These are phyloP conservation scores for Desmodesmus armatus DNA, from an alignment of 139 green algal species.

Conservation along the genomic window DNA sequence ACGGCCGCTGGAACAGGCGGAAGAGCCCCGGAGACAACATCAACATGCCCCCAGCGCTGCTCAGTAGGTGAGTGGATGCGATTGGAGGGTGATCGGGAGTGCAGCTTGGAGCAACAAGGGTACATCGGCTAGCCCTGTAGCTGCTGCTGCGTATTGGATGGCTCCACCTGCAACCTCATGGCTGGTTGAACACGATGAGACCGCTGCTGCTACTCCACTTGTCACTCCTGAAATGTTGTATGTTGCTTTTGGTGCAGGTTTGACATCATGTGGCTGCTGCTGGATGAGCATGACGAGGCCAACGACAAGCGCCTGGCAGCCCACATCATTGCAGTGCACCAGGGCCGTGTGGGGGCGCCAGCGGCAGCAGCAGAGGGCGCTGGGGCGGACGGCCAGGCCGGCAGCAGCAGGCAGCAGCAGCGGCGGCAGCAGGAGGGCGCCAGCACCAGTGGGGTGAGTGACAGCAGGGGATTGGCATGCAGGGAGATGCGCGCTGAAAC, in stretches of 20 bases:
- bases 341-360: constrained; percentile 23
- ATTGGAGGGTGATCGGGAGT: too few relatives aligned
- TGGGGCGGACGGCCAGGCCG: background rate
- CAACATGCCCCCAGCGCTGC: constrained; percentile 86
- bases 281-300: constrained; percentile 87
- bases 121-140: too few relatives aligned
- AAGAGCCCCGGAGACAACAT: constrained; percentile 98
- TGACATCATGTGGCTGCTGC: constrained; percentile 98
- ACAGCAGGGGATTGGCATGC: too few relatives aligned
- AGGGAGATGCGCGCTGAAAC: background rate
- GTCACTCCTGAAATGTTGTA: too few relatives aligned
- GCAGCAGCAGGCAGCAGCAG: constrained; percentile 4
- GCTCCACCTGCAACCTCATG: too few relatives aligned
- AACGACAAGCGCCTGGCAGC: constrained; percentile 83
- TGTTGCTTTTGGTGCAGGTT: constrained; percentile 75
- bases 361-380: constrained; percentile 46
- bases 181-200: too few relatives aligned
- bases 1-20: constrained; percentile 92
- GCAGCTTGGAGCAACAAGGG: too few relatives aligned
- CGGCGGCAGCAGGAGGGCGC: background rate
- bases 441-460: too few relatives aligned
- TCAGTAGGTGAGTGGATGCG: constrained; percentile 47
- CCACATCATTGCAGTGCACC: constrained; percentile 96
- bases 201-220: background rate
- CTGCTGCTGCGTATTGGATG: constrained; percentile 2